Conservation (phyloP, 2,329 filamentous ascomycete genomes). For the Fusarium buxicola region DNA sequence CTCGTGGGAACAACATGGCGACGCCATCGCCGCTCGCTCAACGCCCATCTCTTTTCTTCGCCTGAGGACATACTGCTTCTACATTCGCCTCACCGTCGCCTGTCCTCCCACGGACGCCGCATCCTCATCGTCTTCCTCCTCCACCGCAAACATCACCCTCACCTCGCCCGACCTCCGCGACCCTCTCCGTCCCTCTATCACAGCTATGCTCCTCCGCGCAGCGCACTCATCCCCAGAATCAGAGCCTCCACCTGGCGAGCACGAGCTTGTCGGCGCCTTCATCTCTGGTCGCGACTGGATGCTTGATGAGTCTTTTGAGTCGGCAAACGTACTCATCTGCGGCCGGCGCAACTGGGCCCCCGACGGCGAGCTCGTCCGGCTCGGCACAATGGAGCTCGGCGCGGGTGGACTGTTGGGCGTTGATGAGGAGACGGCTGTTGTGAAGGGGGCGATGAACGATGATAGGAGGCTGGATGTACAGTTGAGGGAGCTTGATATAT, state of each 20-base stretch:
- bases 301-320: constrained; percentile 40
- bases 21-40: constrained; percentile 45
- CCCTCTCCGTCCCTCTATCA: constrained; percentile 33
- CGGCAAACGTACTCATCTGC: constrained; percentile 48
- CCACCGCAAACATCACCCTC: constrained; percentile 33
- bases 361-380: constrained; percentile 46
- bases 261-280: constrained; percentile 45
- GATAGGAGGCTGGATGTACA: constrained; percentile 45
- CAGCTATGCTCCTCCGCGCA: constrained; percentile 40
- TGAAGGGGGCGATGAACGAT: constrained; percentile 46
- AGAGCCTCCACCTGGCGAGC: constrained; percentile 40
- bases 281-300: constrained; percentile 50
- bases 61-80: constrained; percentile 51
- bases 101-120: constrained; percentile 25
- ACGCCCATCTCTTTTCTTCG: constrained; percentile 49
- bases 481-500: constrained; percentile 52
- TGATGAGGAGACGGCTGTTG: constrained; percentile 40
- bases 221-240: constrained; percentile 22
- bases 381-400: constrained; percentile 47
- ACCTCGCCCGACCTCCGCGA: constrained; percentile 40
- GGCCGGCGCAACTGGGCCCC: constrained; percentile 45
- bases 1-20: constrained; percentile 53
- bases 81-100: constrained; percentile 42
- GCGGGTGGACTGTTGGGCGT: constrained; percentile 45
- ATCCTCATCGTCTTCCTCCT: constrained; percentile 22